Conservation (phyloP, 495 filamentous ascomycete genomes). For the Penicillium ochrochloron region DNA sequence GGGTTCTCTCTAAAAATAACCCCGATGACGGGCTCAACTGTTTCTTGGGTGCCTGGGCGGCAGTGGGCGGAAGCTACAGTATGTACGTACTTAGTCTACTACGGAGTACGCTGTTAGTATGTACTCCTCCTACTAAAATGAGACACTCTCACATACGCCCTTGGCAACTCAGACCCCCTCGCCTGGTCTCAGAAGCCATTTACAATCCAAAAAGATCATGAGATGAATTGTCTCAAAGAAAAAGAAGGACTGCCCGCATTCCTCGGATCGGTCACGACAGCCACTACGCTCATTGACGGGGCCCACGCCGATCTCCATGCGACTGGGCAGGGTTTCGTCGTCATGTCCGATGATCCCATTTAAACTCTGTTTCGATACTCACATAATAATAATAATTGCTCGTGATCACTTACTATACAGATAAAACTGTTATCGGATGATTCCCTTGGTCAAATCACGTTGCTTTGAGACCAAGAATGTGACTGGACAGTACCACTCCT, state of each 20-base stretch:
- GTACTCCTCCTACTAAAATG: neutral
- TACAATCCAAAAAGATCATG: neutral
- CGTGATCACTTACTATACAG: neutral
- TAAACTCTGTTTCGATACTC: neutral
- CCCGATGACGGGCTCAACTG: slow-evolving; percentile 9
- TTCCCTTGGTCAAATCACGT: neutral
- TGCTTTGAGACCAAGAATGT: neutral
- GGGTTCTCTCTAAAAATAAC: neutral
- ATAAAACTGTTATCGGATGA: neutral
- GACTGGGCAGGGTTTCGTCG: neutral
- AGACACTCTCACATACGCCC: neutral
- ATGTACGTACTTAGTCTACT: neutral
- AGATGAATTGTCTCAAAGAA: neutral
- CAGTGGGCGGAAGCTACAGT: slow-evolving; percentile 9
- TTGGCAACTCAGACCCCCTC: slow-evolving; percentile 12
- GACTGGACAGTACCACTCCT: neutral
- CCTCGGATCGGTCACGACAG: slow-evolving; percentile 5
- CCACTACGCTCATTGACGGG: neutral
- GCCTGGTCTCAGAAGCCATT: neutral
- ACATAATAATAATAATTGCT: neutral
- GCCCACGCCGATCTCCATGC: slow-evolving; percentile 5
- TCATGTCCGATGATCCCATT: slow-evolving; percentile 5
- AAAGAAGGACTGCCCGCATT: slow-evolving; percentile 10
- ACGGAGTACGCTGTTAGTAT: neutral
- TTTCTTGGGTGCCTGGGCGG: slow-evolving; percentile 7